Evolutionary conservation across 1,284 basidiomycete species (phyloP).

Genomic region (Sphagnurus paluster): DNA sequence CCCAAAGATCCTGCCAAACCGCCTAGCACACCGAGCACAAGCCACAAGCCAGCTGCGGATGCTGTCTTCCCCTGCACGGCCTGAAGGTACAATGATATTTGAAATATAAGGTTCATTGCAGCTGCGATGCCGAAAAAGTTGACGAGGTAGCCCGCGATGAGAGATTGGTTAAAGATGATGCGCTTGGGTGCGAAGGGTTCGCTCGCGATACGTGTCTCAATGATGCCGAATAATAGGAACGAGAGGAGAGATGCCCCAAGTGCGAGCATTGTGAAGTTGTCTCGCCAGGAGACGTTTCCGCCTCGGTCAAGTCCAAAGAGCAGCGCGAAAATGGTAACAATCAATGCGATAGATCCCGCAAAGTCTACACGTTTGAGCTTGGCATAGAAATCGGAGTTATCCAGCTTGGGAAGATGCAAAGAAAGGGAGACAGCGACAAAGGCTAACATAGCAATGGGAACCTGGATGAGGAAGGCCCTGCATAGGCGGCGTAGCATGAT

Average conservation of each 20-base stretch:
- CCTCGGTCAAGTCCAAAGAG: conserved; percentile 59
- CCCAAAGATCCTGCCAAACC: conserved; percentile 49
- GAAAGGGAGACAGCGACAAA: conserved; percentile 49
- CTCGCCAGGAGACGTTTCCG: conserved; percentile 56
- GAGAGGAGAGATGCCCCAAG: conserved; percentile 32
- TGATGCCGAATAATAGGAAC: conserved; percentile 32
- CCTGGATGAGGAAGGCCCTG: conserved; percentile 61
- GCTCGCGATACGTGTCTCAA: conserved; percentile 47
- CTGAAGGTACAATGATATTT: conserved; percentile 57
- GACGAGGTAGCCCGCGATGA: conserved; percentile 56
- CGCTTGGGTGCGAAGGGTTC: conserved; percentile 61
- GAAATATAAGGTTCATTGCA: conserved; percentile 49
- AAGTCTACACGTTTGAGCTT: conserved; percentile 63
- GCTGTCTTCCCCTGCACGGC: conserved; percentile 49
- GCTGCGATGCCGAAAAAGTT: conserved; percentile 57
- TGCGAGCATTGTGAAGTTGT: conserved; percentile 35
- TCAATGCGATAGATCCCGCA: conserved; percentile 50
- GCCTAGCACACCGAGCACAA: conserved; percentile 48
- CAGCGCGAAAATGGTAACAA: conserved; percentile 51
- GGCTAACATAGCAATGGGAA: conserved; percentile 53
- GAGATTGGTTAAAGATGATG: conserved; percentile 48
- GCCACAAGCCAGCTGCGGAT: conserved; percentile 47
- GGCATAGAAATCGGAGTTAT: conserved; percentile 37
- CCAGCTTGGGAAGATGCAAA: conserved; percentile 46
- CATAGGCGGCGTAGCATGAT: background rate